phyloP scores from a whole-genome alignment of 495 filamentous ascomycete species.

The Penicillium subrubescens region DNA sequence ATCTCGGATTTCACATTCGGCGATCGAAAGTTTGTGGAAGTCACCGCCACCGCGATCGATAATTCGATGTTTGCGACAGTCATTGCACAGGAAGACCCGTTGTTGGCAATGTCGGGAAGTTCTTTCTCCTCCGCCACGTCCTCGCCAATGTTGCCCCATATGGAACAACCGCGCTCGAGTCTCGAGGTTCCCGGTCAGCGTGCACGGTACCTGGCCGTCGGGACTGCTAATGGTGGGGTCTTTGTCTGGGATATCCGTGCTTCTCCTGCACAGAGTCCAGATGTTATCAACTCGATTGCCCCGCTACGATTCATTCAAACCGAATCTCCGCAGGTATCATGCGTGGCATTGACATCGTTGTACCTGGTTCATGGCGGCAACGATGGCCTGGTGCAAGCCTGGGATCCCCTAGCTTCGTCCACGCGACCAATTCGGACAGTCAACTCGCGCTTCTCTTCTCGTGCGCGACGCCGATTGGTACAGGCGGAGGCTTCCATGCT shows the following conservation, averaged over 20 bases:
- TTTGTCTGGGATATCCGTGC: conserved; percentile 84
- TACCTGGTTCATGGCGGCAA: conserved; percentile 92
- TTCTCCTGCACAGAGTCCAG: conserved; percentile 51
- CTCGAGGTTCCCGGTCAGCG: conserved; percentile 77
- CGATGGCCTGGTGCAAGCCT: conserved; percentile 93
- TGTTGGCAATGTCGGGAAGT: conserved; percentile 56
- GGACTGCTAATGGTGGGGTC: conserved; percentile 76
- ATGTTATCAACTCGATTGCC: conserved; percentile 54
- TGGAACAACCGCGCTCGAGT: conserved; percentile 39
- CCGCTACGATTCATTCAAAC: conserved; percentile 85
- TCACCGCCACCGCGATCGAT: conserved; percentile 78
- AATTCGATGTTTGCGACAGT: conserved; percentile 69
- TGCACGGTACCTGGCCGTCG: conserved; percentile 77
- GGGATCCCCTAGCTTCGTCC: conserved; percentile 90
- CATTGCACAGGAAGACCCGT: conserved; percentile 74
- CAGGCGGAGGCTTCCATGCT: conserved; percentile 69
- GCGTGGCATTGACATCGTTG: conserved; percentile 81
- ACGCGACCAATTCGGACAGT: conserved; percentile 80
- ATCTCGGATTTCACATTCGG: conserved; percentile 59
- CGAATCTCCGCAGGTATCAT: conserved; percentile 85
- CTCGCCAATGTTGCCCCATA: conserved; percentile 57
- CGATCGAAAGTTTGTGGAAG: conserved; percentile 51
- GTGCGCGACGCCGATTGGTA: conserved; percentile 71
- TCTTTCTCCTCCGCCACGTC: conserved; percentile 61
- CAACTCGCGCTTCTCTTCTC: conserved; percentile 82